phyloP scores from a whole-genome alignment of 2,329 filamentous ascomycete genomes.

The Colletotrichum kahawae region DNA sequence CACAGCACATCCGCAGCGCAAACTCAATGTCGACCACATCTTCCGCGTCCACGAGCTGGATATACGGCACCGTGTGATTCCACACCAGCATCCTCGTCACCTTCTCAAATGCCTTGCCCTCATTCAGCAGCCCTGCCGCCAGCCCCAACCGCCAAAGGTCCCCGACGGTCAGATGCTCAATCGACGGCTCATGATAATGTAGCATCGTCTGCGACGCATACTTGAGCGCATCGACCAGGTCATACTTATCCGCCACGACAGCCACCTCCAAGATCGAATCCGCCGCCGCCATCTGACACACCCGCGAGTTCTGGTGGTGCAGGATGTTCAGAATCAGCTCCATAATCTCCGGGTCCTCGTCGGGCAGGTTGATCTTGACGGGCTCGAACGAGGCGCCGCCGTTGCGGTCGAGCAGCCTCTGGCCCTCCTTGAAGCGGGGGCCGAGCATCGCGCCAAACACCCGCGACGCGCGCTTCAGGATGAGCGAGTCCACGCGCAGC shows the following conservation, averaged over 20 bases:
- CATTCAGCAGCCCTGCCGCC: conserved; percentile 18
- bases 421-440: conserved; percentile 26
- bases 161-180: conserved; percentile 16
- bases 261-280: conserved; percentile 31
- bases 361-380: conserved; percentile 30
- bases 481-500: conserved; percentile 23
- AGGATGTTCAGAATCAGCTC: conserved; percentile 35
- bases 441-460: conserved; percentile 32
- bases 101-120: conserved; percentile 15
- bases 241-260: conserved; percentile 32
- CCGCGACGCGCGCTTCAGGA: conserved; percentile 29
- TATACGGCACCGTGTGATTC: conserved; percentile 20
- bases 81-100: conserved; percentile 14
- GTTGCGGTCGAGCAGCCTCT: conserved; percentile 16
- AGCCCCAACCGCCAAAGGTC: conserved; percentile 16
- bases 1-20: conserved; percentile 19
- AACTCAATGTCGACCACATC: conserved; percentile 18
- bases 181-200: conserved; percentile 16
- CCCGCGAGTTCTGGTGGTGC: conserved; percentile 29
- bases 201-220: conserved; percentile 19
- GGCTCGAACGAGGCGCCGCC: neutral
- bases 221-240: conserved; percentile 16
- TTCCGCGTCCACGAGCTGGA: conserved; percentile 17
- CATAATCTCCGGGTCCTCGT: conserved; percentile 36
- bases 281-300: conserved; percentile 32